Conservation (phyloP, 2,329 filamentous ascomycete genomes). For the Colletotrichum lindemuthianum region DNA sequence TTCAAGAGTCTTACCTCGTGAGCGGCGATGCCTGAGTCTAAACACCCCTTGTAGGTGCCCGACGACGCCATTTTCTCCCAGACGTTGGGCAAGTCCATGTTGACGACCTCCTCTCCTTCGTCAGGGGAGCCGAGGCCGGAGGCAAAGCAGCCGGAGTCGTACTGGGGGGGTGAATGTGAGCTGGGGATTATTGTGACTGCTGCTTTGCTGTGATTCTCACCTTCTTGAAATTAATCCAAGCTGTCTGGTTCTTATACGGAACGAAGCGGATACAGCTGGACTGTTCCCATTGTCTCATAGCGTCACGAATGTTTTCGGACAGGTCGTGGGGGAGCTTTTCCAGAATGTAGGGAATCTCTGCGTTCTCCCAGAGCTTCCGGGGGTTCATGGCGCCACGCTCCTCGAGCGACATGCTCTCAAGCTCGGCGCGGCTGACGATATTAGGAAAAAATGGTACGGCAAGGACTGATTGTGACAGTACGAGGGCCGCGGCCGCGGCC, state of each 20-base stretch:
- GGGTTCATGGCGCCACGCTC: slow-evolving; percentile 10
- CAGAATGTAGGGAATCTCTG: slow-evolving; percentile 9
- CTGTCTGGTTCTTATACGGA: not conserved
- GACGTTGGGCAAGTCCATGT: too few species aligned
- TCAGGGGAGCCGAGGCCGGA: too few species aligned
- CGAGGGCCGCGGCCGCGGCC: slow-evolving; percentile 8
- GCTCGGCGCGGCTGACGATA: slow-evolving; percentile 7
- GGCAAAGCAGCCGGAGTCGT: not conserved
- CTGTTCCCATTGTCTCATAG: slow-evolving; percentile 20
- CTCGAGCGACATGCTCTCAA: slow-evolving; percentile 12
- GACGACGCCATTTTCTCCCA: too few species aligned
- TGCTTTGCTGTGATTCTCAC: not conserved
- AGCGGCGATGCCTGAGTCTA: not conserved
- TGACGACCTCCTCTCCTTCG: too few species aligned
- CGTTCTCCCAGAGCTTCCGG: not conserved
- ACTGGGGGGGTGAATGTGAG: not conserved
- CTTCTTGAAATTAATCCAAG: slow-evolving; percentile 18
- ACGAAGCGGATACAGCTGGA: slow-evolving; percentile 17
- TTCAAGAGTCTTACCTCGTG: not conserved
- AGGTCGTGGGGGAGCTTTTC: slow-evolving; percentile 10
- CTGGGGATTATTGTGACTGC: too few species aligned
- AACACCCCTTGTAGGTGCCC: too few species aligned
- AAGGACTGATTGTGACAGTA: slow-evolving; percentile 1
- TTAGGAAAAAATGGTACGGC: not conserved
- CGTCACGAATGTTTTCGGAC: slow-evolving; percentile 6